Evolutionary conservation across 2,329 filamentous ascomycete genomes (phyloP).

Genomic region (Taxawa tesnikishii): DNA sequence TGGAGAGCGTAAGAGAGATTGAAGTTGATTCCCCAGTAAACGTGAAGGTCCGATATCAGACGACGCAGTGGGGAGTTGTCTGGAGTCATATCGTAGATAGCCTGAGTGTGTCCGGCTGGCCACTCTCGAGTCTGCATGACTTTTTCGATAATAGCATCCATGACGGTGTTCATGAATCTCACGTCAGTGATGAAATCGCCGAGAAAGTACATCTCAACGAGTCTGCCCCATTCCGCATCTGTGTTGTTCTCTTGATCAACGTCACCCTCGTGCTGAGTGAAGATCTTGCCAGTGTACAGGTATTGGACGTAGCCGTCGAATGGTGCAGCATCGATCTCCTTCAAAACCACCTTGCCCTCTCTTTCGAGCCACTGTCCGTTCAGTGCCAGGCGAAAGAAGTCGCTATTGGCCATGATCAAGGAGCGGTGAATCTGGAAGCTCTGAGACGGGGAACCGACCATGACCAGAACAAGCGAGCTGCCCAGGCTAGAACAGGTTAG

Average conservation of each 20-base stretch:
- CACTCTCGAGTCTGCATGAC: neutral
- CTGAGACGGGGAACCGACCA: constrained; percentile 8
- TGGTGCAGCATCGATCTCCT: neutral
- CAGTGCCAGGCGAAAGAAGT: constrained; percentile 1
- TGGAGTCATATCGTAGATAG: constrained; percentile 1
- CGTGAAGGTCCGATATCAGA: constrained; percentile 7
- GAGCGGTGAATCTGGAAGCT: constrained; percentile 1
- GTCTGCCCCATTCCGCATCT: neutral
- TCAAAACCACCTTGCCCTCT: neutral
- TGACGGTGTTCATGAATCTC: constrained; percentile 6
- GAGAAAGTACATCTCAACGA: constrained; percentile 6
- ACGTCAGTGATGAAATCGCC: constrained; percentile 6
- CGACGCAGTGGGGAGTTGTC: neutral
- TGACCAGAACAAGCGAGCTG: constrained; percentile 3
- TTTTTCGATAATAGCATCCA: constrained; percentile 4
- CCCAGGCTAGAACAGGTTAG: neutral
- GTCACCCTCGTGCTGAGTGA: neutral
- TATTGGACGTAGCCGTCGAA: constrained; percentile 3
- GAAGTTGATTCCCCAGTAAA: constrained; percentile 1
- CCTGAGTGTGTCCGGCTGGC: neutral
- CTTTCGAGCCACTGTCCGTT: neutral
- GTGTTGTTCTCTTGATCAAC: too few species aligned
- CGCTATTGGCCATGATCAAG: constrained; percentile 1
- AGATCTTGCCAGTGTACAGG: constrained; percentile 2
- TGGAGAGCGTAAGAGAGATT: constrained; percentile 1